Conservation (phyloP, 208 protist genomes). For the Acanthamoeba sp. region DNA sequence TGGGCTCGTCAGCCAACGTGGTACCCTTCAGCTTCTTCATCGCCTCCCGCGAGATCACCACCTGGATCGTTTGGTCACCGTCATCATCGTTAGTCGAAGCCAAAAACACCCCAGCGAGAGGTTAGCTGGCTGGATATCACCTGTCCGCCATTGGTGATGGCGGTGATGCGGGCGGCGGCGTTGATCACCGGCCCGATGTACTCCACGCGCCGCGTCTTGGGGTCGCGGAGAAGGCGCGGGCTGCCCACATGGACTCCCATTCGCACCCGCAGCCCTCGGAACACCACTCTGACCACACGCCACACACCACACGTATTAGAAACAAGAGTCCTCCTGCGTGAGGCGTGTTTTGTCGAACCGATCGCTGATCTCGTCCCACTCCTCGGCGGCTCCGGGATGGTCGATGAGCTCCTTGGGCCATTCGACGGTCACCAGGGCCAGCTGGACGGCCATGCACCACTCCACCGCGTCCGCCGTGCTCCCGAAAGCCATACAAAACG, state of each 20-base stretch:
- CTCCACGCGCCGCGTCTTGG: constrained; percentile 21
- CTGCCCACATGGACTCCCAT: constrained; percentile 44
- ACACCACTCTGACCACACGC: background rate
- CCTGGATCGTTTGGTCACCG: background rate
- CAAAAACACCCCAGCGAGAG: background rate
- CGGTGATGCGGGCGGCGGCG: constrained; percentile 44
- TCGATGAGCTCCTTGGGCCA: constrained; percentile 42
- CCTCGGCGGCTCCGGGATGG: constrained; percentile 40
- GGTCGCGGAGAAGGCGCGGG: constrained; percentile 14
- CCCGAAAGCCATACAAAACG: constrained; percentile 56
- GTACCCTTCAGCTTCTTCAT: constrained; percentile 8
- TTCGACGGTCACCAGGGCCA: background rate
- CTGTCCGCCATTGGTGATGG: constrained; percentile 62
- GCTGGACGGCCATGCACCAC: constrained; percentile 43
- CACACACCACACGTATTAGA: too few species aligned
- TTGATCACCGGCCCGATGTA: constrained; percentile 56
- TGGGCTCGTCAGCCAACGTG: background rate
- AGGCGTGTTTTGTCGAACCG: background rate
- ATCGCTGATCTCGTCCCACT: constrained; percentile 7
- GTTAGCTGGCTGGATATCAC: background rate
- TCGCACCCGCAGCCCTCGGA: constrained; percentile 30
- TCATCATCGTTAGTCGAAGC: background rate
- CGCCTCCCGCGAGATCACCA: constrained; percentile 6
- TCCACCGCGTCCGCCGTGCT: constrained; percentile 25
- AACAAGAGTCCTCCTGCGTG: background rate